Conservation (phyloP, 2,329 filamentous ascomycete species). For the Bisporella sp. region DNA sequence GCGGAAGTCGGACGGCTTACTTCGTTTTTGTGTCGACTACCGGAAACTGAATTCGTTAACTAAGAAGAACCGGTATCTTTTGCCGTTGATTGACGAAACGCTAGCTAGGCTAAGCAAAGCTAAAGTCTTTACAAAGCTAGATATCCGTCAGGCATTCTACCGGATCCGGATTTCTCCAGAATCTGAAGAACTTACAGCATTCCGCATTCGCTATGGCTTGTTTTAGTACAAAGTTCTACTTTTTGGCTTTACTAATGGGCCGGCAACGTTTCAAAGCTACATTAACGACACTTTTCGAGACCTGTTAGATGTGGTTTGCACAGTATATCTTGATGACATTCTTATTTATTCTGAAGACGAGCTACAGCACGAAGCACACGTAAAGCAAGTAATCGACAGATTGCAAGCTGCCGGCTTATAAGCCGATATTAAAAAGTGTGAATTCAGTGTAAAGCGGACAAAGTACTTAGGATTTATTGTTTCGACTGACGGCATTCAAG, state of each 20-base stretch:
- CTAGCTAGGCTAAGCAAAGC: background rate
- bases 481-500: background rate
- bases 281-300: conserved; percentile 5
- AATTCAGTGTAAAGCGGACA: background rate
- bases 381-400: background rate
- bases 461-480: conserved; percentile 10
- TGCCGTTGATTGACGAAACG: background rate
- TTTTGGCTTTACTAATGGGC: conserved; percentile 3
- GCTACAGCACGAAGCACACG: background rate
- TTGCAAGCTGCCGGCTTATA: conserved; percentile 1
- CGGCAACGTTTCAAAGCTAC: conserved; percentile 1
- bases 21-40: no score
- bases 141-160: conserved; percentile 2
- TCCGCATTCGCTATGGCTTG: no score
- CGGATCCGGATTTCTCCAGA: background rate
- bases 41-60: no score
- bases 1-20: background rate
- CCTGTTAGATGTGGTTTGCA: conserved; percentile 1
- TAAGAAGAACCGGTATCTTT: no score
- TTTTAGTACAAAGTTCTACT: background rate
- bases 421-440: conserved; percentile 4
- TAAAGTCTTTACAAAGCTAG: conserved; percentile 4
- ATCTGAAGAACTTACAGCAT: conserved; percentile 1
- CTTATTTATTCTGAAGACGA: background rate
- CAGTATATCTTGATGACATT: background rate